Evolutionary conservation across 2,329 filamentous ascomycete species (phyloP).

Genomic region (Calonectria fujianensis): DNA sequence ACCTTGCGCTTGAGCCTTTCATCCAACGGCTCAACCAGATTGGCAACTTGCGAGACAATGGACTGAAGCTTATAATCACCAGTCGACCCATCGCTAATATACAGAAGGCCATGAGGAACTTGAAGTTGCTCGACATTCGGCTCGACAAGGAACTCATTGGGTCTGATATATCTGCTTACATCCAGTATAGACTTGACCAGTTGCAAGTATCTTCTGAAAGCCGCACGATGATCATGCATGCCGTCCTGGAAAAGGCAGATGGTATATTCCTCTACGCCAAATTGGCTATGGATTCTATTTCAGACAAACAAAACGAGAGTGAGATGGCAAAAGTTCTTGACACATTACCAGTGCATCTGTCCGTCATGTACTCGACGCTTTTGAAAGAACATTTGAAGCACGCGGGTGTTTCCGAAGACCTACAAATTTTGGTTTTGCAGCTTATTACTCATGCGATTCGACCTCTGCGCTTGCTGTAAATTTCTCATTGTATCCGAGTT

Average conservation of each 20-base stretch:
- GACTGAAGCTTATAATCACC: constrained; percentile 65
- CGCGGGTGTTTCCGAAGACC: constrained; percentile 55
- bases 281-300: constrained; percentile 53
- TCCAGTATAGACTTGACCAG: constrained; percentile 41
- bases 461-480: constrained; percentile 65
- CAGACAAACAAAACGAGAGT: not conserved
- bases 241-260: constrained; percentile 58
- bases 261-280: constrained; percentile 40
- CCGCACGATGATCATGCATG: constrained; percentile 43
- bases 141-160: constrained; percentile 62
- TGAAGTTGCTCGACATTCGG: constrained; percentile 55
- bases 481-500: constrained; percentile 54
- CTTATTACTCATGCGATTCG: constrained; percentile 64
- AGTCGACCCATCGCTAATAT: constrained; percentile 61
- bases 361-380: constrained; percentile 36
- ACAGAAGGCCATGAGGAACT: constrained; percentile 55
- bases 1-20: constrained; percentile 55
- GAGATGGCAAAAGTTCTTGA: constrained; percentile 20
- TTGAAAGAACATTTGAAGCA: constrained; percentile 41
- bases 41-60: constrained; percentile 53
- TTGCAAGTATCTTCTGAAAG: not conserved
- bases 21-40: constrained; percentile 58
- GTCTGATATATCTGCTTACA: constrained; percentile 62
- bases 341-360: constrained; percentile 29
- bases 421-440: constrained; percentile 63